Conservation (phyloP, 2,329 filamentous ascomycete species). For the Pseudogymnoascus destructans region DNA sequence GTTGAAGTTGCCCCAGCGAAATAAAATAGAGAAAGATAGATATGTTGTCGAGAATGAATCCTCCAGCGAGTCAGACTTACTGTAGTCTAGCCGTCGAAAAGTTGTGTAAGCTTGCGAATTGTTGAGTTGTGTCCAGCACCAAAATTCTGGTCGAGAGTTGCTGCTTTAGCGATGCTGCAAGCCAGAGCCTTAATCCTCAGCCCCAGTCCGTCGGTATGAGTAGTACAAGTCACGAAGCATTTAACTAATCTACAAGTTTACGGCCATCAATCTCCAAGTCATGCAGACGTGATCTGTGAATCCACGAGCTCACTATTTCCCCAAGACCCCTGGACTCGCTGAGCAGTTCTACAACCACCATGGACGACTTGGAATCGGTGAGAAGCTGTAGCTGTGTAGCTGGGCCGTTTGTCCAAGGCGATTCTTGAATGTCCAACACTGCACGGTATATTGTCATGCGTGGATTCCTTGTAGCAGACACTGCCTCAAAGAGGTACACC, state of each 20-base stretch:
- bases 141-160: neutral
- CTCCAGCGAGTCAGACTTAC: conserved; percentile 2
- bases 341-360: neutral
- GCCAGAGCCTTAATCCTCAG: neutral
- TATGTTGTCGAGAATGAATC: conserved; percentile 1
- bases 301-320: neutral
- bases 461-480: neutral
- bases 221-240: conserved; percentile 8
- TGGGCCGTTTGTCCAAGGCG: neutral
- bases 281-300: neutral
- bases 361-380: neutral
- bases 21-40: conserved; percentile 1
- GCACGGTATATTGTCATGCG: neutral
- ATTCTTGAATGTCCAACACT: neutral
- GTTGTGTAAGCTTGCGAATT: neutral
- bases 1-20: neutral
- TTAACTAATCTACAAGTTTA: conserved; percentile 7
- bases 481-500: neutral
- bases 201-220: neutral
- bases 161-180: neutral
- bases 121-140: neutral
- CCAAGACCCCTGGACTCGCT: neutral
- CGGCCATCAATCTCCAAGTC: neutral
- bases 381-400: neutral
- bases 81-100: neutral